Base-by-base conservation (phyloP, 2,329 filamentous ascomycete genomes). In the Aphanoascus verrucosus region DNA sequence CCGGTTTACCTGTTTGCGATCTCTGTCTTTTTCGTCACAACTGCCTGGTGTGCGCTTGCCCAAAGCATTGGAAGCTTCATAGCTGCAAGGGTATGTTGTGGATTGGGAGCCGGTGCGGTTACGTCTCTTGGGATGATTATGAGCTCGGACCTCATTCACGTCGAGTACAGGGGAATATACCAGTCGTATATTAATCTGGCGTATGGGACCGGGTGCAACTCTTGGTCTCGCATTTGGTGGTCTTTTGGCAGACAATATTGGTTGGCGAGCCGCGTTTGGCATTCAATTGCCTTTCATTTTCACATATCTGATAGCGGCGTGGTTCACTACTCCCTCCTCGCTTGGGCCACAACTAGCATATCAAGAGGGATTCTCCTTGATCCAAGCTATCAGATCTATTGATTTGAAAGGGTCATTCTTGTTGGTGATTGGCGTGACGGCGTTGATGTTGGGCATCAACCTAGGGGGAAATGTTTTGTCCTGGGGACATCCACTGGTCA, bases 51-150 rank as follows among this genome's bases (percentile, higher is more conserved):
- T 67, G 84, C 79, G 0, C 66, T 82, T 5, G 85, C 86, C 0
- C 75, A 76, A 56, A 84, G 76, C 60, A 88, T 90, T 63, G 77
- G 76, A 23, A 81, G 77, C 59, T 88, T 90, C 61, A 86, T 89
- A 55, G 68, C 80, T 1, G 85, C 85, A 1, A 72, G 86, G 54
- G 85, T 85, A 0, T 70, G 85, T 8, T 86, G 84, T 60, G 86
- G 86, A 0, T 67, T 90, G 1, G 86, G 85, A 3, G 86, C 85
- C 0, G 86, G 85, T 0, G 85, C 84, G 0, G 77, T 85, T 44
- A 77, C 86, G 63, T 79, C 82, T 1, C 69, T 85, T 66, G 81
- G 76, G 2, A 78, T 74, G 35, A 86, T 89, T 60, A 61, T 72
- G 1, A 67, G 65, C 11, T 85, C 83, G 60, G 85, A 89, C 64